Base-by-base conservation (phyloP, 176 grass and related monocot genomes). In the Phragmites australis region DNA sequence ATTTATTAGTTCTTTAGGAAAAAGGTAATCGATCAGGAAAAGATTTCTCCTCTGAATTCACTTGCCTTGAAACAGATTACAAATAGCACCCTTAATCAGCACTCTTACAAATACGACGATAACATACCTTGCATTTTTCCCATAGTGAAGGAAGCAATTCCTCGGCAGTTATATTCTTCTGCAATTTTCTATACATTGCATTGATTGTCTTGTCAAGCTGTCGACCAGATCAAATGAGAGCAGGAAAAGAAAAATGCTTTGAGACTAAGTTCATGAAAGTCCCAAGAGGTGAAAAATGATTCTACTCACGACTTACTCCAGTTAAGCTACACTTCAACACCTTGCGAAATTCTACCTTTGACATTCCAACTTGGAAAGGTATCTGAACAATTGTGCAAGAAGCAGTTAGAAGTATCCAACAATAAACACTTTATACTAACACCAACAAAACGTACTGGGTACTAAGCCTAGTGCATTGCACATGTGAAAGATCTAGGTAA, bases 311-410 rank as follows among this genome's bases (percentile, higher is more conserved):
- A 82, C 75, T 77, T 89, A 98, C 95, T 51, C 90, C 90, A 82
- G 80, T 87, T 85, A 98, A 84, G 75, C 92, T 98, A 16, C 89
- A 91, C 84, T 94, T 98, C 75, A 94, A 75, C 68, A 87, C 87
- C 88, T 98, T 98, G 13, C 95, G 88, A 47, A 98, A 93, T 60
- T 98, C 95, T 39, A 74, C 76, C 70, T 94, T 98, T 4, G 90
- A 94, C 95, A 94, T 93, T 86, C 95, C 95, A 77, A 98, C 82
- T 91, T 94, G 88, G 57, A 93, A 94, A 39, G 95, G 92, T 76
- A 98, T 93, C 92, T 98, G 83, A 53, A 83, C 46, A 77, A 58
- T 57, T 34, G 42, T 79, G 18, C n/a, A 17, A 49, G 47, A 58
- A 72, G 73, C 3, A 75, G 30, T 79, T 53, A 39, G 70, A 66